Evolutionary conservation across 2,329 filamentous ascomycete genomes (phyloP).

Genomic region (Botrytis porri): DNA sequence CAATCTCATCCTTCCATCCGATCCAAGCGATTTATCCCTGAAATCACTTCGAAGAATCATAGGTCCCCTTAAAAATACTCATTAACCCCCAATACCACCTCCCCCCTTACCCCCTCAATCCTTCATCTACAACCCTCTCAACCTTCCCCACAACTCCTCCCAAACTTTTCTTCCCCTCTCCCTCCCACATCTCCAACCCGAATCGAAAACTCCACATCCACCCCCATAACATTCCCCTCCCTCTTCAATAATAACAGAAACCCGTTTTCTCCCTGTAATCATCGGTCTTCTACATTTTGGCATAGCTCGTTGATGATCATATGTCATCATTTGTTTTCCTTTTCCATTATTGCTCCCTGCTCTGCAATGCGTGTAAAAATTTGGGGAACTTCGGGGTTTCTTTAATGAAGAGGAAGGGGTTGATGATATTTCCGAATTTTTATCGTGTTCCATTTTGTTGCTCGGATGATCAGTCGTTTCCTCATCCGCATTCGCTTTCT

Average conservation of each 20-base stretch:
- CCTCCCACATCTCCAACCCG: background rate
- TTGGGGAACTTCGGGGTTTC: background rate
- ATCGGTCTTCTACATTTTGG: background rate
- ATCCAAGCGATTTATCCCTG: background rate
- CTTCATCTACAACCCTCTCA: background rate
- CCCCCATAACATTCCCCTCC: background rate
- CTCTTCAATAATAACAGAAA: background rate
- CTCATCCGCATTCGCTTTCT: rapidly evolving
- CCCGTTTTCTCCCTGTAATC: background rate
- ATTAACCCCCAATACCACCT: background rate
- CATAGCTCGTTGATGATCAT: background rate
- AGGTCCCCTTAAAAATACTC: background rate
- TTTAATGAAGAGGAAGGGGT: rapidly evolving
- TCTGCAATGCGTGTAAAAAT: background rate
- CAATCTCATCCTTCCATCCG: background rate
- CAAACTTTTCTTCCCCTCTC: background rate
- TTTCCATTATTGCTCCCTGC: rapidly evolving
- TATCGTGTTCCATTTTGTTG: rapidly evolving
- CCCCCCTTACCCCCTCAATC: background rate
- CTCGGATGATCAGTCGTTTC: background rate
- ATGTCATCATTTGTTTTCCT: background rate
- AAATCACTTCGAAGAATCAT: background rate
- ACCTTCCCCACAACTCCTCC: background rate
- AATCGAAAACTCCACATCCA: background rate
- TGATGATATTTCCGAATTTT: rapidly evolving